Conservation (phyloP, 2,329 filamentous ascomycete species). For the Pestalotiopsis fici region DNA sequence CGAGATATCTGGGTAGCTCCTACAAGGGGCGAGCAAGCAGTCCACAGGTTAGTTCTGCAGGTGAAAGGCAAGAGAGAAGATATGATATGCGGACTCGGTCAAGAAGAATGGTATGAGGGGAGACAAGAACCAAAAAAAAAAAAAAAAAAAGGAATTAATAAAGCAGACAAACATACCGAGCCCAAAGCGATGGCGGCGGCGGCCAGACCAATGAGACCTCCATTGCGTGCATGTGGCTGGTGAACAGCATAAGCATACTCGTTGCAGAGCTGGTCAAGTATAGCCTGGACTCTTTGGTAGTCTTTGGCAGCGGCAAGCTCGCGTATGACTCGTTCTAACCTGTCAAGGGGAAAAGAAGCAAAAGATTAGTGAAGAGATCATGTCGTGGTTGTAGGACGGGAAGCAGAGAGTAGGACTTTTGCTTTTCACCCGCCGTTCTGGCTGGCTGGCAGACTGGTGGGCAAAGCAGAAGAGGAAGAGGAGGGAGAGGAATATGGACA, state of each 20-base stretch:
- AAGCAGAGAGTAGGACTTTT: background rate
- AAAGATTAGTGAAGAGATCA: conserved; percentile 6
- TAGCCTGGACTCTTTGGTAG: conserved; percentile 77
- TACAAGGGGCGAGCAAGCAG: conserved; percentile 35
- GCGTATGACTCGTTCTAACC: conserved; percentile 87
- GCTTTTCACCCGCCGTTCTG: too few relatives aligned
- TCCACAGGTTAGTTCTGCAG: background rate
- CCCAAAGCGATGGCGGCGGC: conserved; percentile 95
- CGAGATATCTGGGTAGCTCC: conserved; percentile 89
- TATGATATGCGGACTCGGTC: background rate
- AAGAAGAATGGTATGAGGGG: background rate
- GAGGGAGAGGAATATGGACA: conserved; percentile 3
- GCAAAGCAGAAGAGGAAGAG: too few relatives aligned
- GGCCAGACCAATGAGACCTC: conserved; percentile 91
- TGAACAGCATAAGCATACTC: conserved; percentile 98
- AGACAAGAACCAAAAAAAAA: too few relatives aligned
- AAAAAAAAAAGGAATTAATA: background rate
- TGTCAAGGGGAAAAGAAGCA: conserved; percentile 34
- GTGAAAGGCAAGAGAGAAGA: background rate
- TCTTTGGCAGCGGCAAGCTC: conserved; percentile 78
- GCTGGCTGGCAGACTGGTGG: background rate
- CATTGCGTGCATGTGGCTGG: conserved; percentile 94
- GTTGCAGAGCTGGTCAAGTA: conserved; percentile 94
- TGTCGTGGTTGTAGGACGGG: background rate
- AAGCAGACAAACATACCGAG: conserved; percentile 60